phyloP scores from a whole-genome alignment of 768 basidiomycete species.

The Phylloporus arenicola region DNA sequence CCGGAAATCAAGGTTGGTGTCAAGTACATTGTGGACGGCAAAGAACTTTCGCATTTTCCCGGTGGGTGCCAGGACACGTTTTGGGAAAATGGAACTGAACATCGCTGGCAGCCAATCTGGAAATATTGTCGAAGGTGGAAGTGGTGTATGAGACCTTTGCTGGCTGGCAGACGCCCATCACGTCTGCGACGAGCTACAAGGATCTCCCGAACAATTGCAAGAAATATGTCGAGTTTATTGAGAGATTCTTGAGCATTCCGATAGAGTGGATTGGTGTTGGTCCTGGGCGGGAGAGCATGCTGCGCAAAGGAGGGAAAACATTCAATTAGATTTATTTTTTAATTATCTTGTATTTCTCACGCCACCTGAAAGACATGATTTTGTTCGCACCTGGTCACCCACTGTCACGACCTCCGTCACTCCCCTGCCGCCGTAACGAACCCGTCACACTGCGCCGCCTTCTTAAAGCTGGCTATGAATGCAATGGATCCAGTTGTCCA shows the following conservation, averaged over 20 bases:
- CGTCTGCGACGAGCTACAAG: slow-evolving; percentile 54
- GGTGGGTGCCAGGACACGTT: slow-evolving; percentile 42
- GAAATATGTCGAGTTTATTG: slow-evolving; percentile 84
- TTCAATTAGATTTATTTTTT: slow-evolving; percentile 17
- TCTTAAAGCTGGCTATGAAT: slow-evolving; percentile 25
- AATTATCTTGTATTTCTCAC: slow-evolving; percentile 15
- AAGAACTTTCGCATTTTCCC: slow-evolving; percentile 80
- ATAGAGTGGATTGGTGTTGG: slow-evolving; percentile 94
- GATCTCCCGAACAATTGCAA: slow-evolving; percentile 80
- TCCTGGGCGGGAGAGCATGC: slow-evolving; percentile 78
- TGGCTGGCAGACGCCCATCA: slow-evolving; percentile 86
- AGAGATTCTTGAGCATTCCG: slow-evolving; percentile 62
- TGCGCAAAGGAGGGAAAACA: slow-evolving; percentile 25
- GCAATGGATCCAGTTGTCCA: slow-evolving; percentile 32
- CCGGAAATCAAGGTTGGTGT: slow-evolving; percentile 84
- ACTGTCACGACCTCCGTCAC: slow-evolving; percentile 33
- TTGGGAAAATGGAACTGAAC: neutral
- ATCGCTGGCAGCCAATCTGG: slow-evolving; percentile 66
- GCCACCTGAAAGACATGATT: slow-evolving; percentile 11
- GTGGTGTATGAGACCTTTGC: slow-evolving; percentile 87
- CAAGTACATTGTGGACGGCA: slow-evolving; percentile 71
- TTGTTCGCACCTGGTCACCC: slow-evolving; percentile 25
- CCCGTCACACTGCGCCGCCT: slow-evolving; percentile 26
- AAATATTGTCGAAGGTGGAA: slow-evolving; percentile 67
- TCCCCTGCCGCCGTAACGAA: slow-evolving; percentile 31